phyloP scores from a whole-genome alignment of 2,329 filamentous ascomycete genomes.

The Fusarium xylarioides region DNA sequence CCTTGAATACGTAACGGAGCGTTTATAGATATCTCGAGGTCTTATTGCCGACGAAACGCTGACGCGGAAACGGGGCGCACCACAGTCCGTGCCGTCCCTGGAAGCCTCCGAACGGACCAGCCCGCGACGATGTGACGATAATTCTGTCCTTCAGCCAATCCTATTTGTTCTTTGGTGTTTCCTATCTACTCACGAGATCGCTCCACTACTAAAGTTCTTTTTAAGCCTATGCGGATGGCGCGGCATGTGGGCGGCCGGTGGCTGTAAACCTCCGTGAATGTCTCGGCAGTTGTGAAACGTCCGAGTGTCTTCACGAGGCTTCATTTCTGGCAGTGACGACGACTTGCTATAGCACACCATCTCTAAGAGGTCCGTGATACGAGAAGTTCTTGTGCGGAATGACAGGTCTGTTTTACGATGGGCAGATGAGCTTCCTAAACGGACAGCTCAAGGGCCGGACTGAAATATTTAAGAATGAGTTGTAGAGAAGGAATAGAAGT shows the following conservation, averaged over 20 bases:
- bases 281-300: neutral
- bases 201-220: neutral
- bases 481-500: neutral
- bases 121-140: neutral
- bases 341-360: neutral
- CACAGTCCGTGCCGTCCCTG: neutral
- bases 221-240: neutral
- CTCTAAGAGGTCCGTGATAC: neutral
- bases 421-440: neutral
- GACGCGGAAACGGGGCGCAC: neutral
- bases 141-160: neutral
- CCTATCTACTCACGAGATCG: neutral
- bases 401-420: neutral
- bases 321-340: neutral
- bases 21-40: neutral
- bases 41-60: neutral
- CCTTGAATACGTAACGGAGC: neutral
- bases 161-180: neutral
- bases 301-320: neutral
- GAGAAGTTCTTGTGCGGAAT: neutral
- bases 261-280: neutral
- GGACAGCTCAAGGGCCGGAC: neutral
- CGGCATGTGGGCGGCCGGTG: slow-evolving; percentile 3
- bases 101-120: neutral
- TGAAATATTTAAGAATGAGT: neutral